Conservation (phyloP, 257 asterid genomes). For the Pogostemon cablin region DNA sequence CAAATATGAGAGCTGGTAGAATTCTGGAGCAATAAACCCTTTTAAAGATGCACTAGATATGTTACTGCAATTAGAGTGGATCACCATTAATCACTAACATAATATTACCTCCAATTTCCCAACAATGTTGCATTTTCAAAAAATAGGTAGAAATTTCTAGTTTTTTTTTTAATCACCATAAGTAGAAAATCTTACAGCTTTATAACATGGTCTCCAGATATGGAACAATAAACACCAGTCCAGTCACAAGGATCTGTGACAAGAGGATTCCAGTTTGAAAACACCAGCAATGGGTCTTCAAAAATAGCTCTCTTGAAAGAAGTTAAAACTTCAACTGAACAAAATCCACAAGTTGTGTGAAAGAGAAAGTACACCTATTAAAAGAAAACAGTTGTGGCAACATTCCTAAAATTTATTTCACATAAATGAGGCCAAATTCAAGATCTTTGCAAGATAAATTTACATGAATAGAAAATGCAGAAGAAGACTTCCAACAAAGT, state of each 20-base stretch:
- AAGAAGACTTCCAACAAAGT: slow-evolving; percentile 4
- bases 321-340: slow-evolving; percentile 73
- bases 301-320: slow-evolving; percentile 82
- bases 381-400: not conserved
- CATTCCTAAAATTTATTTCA: slow-evolving; percentile 15
- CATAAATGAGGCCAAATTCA: slow-evolving; percentile 1
- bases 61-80: slow-evolving; percentile 61
- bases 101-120: not conserved
- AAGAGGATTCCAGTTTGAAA: slow-evolving; percentile 83
- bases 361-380: slow-evolving; percentile 19
- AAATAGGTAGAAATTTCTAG: slow-evolving; percentile 1
- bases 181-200: slow-evolving; percentile 68
- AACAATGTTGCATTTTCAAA: not conserved
- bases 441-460: slow-evolving; percentile 33
- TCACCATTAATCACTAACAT: slow-evolving; percentile 20
- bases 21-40: slow-evolving; percentile 82
- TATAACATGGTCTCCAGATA: slow-evolving; percentile 67
- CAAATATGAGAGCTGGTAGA: slow-evolving; percentile 60
- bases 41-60: slow-evolving; percentile 75
- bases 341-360: slow-evolving; percentile 29
- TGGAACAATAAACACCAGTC: slow-evolving; percentile 75
- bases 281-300: slow-evolving; percentile 79
- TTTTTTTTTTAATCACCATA: not conserved
- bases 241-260: slow-evolving; percentile 87
- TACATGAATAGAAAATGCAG: slow-evolving; percentile 22